A percentile compares a stretch with the other conserved stretches of the same genome.
Conservation (phyloP, 1,284 basidiomycete species). For the Grifola frondosa region DNA sequence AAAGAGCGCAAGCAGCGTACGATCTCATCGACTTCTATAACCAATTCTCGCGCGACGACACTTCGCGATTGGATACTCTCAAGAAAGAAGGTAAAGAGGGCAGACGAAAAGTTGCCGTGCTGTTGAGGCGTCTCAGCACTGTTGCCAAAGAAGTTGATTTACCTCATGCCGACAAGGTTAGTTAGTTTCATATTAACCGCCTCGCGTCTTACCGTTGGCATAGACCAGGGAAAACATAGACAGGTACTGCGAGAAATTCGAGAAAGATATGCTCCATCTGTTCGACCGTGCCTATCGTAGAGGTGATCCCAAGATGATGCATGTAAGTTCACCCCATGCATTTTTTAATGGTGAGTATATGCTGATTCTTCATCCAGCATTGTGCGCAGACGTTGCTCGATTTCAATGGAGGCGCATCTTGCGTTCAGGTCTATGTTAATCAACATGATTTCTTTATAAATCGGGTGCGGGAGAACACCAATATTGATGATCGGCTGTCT, state of each 20-base stretch:
- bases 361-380: constrained; percentile 56
- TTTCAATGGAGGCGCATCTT: constrained; percentile 96
- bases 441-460: constrained; percentile 99
- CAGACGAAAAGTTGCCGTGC: constrained; percentile 83
- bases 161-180: constrained; percentile 75
- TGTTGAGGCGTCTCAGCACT: constrained; percentile 84
- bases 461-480: constrained; percentile 63
- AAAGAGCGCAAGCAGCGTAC: constrained; percentile 91
- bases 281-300: constrained; percentile 96
- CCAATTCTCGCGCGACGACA: constrained; percentile 87
- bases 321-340: constrained; percentile 53
- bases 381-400: constrained; percentile 96
- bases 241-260: constrained; percentile 97
- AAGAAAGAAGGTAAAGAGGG: constrained; percentile 89
- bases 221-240: constrained; percentile 88
- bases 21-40: constrained; percentile 97
- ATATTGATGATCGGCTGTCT: constrained; percentile 64
- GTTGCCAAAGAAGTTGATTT: constrained; percentile 93
- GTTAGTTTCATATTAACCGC: constrained; percentile 10
- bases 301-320: constrained; percentile 99
- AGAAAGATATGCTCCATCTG: constrained; percentile 96
- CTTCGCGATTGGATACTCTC: constrained; percentile 73
- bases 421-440: constrained; percentile 98
- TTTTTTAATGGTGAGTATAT: neutral
- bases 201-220: neutral